Evolutionary conservation across 1,284 basidiomycete genomes (phyloP).

Genomic region (Inonotus hispidus): DNA sequence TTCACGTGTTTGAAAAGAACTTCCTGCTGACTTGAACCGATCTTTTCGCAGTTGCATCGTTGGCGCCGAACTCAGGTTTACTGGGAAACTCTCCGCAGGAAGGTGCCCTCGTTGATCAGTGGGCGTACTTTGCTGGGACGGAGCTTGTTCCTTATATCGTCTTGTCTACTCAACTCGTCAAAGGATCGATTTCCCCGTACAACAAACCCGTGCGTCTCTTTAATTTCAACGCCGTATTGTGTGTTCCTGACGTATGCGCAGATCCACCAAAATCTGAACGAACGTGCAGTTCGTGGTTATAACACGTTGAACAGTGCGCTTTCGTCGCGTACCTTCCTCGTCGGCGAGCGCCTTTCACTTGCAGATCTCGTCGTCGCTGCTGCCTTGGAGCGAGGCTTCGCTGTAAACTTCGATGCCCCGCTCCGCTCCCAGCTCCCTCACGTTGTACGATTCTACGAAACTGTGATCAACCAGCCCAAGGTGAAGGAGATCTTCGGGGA

Average conservation of each 20-base stretch:
- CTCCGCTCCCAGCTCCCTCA: slow-evolving; percentile 69
- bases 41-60: slow-evolving; percentile 55
- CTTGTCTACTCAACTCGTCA: slow-evolving; percentile 32
- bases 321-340: slow-evolving; percentile 81
- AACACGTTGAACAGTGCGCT: slow-evolving; percentile 73
- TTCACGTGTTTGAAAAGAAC: background rate
- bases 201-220: slow-evolving; percentile 52
- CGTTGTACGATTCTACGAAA: slow-evolving; percentile 79
- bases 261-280: slow-evolving; percentile 50
- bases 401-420: slow-evolving; percentile 56
- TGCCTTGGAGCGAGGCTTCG: slow-evolving; percentile 46
- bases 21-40: slow-evolving; percentile 21
- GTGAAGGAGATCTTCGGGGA: slow-evolving; percentile 64
- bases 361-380: slow-evolving; percentile 79
- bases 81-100: slow-evolving; percentile 52
- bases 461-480: slow-evolving; percentile 77
- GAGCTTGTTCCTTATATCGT: slow-evolving; percentile 38
- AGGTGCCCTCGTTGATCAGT: slow-evolving; percentile 62
- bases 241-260: slow-evolving; percentile 28
- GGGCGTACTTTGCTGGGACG: slow-evolving; percentile 57
- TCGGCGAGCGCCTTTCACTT: slow-evolving; percentile 90
- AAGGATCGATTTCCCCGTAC: slow-evolving; percentile 47
- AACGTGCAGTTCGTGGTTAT: slow-evolving; percentile 52
- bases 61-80: slow-evolving; percentile 65
- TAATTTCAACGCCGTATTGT: background rate